Evolutionary conservation across 192 early-diverging fungal genomes (phyloP).

Genomic region (Coemansia nantahalensis): DNA sequence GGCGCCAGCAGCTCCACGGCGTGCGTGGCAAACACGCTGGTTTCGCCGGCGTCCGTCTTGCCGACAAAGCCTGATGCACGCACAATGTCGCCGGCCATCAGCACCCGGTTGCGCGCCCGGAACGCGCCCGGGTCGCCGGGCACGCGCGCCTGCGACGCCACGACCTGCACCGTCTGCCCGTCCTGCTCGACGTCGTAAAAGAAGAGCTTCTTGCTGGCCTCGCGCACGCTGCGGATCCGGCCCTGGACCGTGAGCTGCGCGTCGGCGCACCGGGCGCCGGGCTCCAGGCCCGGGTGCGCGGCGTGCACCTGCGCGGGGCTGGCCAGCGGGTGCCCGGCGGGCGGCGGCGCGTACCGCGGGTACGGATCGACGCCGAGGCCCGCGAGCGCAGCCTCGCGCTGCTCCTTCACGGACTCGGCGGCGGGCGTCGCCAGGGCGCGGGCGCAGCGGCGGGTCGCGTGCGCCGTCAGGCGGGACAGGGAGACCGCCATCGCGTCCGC

Average conservation of each 20-base stretch:
- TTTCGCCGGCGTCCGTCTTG: slow-evolving; percentile 67
- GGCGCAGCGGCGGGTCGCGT: slow-evolving; percentile 1
- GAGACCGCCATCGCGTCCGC: too few species aligned
- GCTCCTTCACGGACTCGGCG: slow-evolving; percentile 17
- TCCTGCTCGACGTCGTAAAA: slow-evolving; percentile 71
- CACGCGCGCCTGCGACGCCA: slow-evolving; percentile 55
- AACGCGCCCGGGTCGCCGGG: slow-evolving; percentile 35
- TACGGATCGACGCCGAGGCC: slow-evolving; percentile 33
- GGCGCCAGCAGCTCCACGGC: slow-evolving; percentile 60
- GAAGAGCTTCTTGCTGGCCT: slow-evolving; percentile 68
- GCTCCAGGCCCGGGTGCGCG: slow-evolving; percentile 20
- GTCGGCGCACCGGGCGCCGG: slow-evolving; percentile 32
- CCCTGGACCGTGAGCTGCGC: slow-evolving; percentile 52
- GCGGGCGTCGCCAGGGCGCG: slow-evolving; percentile 1
- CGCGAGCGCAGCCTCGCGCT: slow-evolving; percentile 18
- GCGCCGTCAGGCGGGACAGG: too few species aligned
- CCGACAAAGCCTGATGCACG: slow-evolving; percentile 63
- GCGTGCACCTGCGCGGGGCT: slow-evolving; percentile 13
- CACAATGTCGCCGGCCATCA: slow-evolving; percentile 67
- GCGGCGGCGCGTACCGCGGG: slow-evolving; percentile 29
- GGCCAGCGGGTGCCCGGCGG: slow-evolving; percentile 20
- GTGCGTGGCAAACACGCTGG: slow-evolving; percentile 61
- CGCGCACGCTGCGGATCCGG: slow-evolving; percentile 64
- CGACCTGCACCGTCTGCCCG: slow-evolving; percentile 61
- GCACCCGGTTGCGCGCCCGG: slow-evolving; percentile 32